These are phyloP conservation scores for Diplodia sapinea DNA, from an alignment of 2,329 filamentous ascomycete species.

Conservation along the genomic window DNA sequence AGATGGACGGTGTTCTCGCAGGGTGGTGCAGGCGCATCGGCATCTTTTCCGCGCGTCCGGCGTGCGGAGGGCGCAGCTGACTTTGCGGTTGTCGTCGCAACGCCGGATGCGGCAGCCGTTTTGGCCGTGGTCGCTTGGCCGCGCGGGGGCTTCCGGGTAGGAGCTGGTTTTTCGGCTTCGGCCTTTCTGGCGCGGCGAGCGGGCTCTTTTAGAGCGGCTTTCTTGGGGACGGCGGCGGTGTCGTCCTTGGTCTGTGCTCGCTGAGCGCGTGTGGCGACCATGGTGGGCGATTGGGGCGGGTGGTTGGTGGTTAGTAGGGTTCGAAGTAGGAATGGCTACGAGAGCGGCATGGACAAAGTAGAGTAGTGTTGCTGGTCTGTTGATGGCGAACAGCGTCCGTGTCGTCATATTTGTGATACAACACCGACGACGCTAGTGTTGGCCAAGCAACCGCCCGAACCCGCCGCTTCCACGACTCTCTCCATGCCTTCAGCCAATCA, in stretches of 20 bases:
- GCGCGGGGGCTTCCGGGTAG: slow-evolving; percentile 20
- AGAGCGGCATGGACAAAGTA: slow-evolving; percentile 24
- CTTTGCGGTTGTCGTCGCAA: slow-evolving; percentile 14
- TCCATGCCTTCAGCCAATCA: neutral
- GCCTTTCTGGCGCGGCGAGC: slow-evolving; percentile 24
- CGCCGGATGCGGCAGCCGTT: neutral
- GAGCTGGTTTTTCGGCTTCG: slow-evolving; percentile 10
- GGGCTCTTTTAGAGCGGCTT: slow-evolving; percentile 26
- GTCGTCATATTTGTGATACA: slow-evolving; percentile 4
- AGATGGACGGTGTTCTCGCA: neutral
- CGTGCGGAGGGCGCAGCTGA: slow-evolving; percentile 21
- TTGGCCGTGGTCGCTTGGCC: neutral
- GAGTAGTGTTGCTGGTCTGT: slow-evolving; percentile 14
- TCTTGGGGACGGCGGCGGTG: slow-evolving; percentile 14
- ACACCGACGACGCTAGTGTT: slow-evolving; percentile 1
- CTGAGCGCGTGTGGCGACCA: slow-evolving; percentile 32
- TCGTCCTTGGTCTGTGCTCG: slow-evolving; percentile 30
- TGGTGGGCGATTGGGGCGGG: slow-evolving; percentile 13
- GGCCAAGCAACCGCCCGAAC: slow-evolving; percentile 18
- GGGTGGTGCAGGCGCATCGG: slow-evolving; percentile 5
- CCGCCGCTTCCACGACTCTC: neutral
- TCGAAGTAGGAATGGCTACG: slow-evolving; percentile 20
- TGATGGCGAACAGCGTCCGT: slow-evolving; percentile 9
- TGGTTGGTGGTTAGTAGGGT: slow-evolving; percentile 9
- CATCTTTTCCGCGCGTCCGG: slow-evolving; percentile 29